Base-by-base conservation (phyloP, 2,329 filamentous ascomycete genomes). In the Parastagonospora avenae region DNA sequence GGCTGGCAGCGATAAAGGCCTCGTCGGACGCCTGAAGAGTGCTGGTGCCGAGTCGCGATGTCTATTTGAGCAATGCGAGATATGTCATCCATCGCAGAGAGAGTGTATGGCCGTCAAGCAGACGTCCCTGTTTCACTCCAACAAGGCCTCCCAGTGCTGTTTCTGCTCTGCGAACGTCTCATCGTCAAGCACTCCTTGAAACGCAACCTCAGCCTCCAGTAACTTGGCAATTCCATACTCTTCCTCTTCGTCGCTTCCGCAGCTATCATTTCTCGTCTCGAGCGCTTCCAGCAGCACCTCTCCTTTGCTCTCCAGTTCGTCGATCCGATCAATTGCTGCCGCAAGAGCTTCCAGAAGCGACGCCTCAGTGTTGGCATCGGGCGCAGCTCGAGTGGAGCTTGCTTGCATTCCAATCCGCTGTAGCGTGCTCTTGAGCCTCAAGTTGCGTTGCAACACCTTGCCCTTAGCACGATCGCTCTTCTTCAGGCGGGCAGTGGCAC, bases 401-500 rank as follows among this genome's bases (percentile, higher is more conserved):
- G 27, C 33, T n/a, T 33, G 37, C 14, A 39, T 38, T 3, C 27
- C 33, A 16, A 45, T 53, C 11, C 32, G 29, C n/a, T 42, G 43
- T 10, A 61, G 33, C 1, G 35, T 27, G 1, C 54, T 50, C 38
- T 64, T 61, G 10, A 61, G 39, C 11, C 32, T 45, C 14, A 63
- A 36, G 33, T 62, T 63, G 0, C 51, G 54, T 52, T 63, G 54
- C 37, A 47, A 48, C 8, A 62, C 37, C 30, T 59, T 62, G 4
- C 42, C 58, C 15, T 63, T 64, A 7, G 47, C 37, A 11, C 54
- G 52, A n/a, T 62, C 58, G 37, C 53, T 58, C 37, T 57, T 59
- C 41, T 54, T 53, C 5, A 63, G 41, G 3, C 39, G 48, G 16
- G 31, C 31, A 3, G 56, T 45, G 2, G 30, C 39, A 11, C 50